Conservation (phyloP, 176 grass and related monocot species). For the Juncus inflexus region DNA sequence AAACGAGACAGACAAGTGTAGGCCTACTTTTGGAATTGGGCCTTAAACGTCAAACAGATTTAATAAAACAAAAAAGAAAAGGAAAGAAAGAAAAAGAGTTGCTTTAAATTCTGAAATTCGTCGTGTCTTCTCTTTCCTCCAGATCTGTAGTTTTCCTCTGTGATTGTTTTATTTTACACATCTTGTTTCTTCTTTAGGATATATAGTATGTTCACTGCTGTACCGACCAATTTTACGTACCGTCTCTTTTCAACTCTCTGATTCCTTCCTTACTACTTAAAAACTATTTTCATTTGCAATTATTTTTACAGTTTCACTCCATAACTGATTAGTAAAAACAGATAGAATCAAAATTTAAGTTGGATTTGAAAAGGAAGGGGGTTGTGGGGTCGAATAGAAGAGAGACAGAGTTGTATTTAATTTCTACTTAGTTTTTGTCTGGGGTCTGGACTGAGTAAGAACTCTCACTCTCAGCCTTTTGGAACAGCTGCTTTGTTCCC, state of each 20-base stretch:
- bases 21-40: conserved; percentile 21
- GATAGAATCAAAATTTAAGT: conserved; percentile 9
- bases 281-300: neutral
- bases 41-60: conserved; percentile 15
- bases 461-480: no score
- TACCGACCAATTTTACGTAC: no score
- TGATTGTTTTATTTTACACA: neutral
- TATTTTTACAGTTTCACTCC: neutral
- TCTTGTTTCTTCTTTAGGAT: neutral
- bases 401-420: conserved; percentile 1
- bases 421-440: neutral
- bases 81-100: conserved; percentile 2
- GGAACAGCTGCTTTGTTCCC: neutral
- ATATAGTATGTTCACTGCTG: no score
- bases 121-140: conserved; percentile 8
- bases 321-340: conserved; percentile 15
- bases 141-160: neutral
- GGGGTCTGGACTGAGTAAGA: no score
- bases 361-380: conserved; percentile 20
- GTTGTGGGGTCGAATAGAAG: conserved; percentile 1
- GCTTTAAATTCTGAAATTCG: conserved; percentile 11
- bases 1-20: neutral
- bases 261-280: conserved; percentile 11
- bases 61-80: neutral
- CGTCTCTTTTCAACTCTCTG: neutral